phyloP scores from a whole-genome alignment of 1,284 basidiomycete genomes.

The Trichosporon asahii region DNA sequence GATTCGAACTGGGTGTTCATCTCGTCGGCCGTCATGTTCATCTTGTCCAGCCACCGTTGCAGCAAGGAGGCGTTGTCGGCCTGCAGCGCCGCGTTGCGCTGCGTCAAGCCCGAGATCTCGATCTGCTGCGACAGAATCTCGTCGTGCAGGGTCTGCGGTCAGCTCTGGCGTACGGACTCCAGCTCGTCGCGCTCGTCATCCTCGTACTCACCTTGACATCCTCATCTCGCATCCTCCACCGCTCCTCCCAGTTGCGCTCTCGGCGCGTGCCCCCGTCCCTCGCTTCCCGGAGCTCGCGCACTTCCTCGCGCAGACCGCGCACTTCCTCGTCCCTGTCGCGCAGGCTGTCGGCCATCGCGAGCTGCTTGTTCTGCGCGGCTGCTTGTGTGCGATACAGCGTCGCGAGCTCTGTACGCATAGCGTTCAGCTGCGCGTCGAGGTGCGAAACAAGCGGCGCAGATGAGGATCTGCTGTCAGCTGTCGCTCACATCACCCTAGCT shows the following conservation, averaged over 20 bases:
- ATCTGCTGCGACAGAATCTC: slow-evolving; percentile 85
- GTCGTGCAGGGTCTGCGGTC: slow-evolving; percentile 91
- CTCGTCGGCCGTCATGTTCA: slow-evolving; percentile 85
- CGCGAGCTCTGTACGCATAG: slow-evolving; percentile 82
- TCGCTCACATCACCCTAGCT: no score
- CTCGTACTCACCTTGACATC: slow-evolving; percentile 73
- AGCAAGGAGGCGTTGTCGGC: slow-evolving; percentile 92
- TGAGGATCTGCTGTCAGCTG: slow-evolving; percentile 10
- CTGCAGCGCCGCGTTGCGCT: slow-evolving; percentile 76
- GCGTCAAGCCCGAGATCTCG: slow-evolving; percentile 82
- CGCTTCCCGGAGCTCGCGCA: slow-evolving; percentile 76
- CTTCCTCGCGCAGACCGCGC: slow-evolving; percentile 74
- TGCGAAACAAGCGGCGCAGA: slow-evolving; percentile 66
- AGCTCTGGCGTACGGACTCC: no score
- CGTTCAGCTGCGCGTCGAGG: slow-evolving; percentile 86
- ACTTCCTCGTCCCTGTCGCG: slow-evolving; percentile 87
- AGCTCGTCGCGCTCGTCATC: background rate
- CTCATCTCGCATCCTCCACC: slow-evolving; percentile 82
- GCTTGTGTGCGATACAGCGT: slow-evolving; percentile 94
- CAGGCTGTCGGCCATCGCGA: slow-evolving; percentile 89
- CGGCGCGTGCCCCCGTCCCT: slow-evolving; percentile 50
- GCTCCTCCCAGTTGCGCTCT: slow-evolving; percentile 67
- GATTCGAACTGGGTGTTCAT: slow-evolving; percentile 74
- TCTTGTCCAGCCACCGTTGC: slow-evolving; percentile 91
- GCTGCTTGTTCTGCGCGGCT: slow-evolving; percentile 76